phyloP scores from a whole-genome alignment of 140 eudicot species.

The Erigeron philadelphicus region DNA sequence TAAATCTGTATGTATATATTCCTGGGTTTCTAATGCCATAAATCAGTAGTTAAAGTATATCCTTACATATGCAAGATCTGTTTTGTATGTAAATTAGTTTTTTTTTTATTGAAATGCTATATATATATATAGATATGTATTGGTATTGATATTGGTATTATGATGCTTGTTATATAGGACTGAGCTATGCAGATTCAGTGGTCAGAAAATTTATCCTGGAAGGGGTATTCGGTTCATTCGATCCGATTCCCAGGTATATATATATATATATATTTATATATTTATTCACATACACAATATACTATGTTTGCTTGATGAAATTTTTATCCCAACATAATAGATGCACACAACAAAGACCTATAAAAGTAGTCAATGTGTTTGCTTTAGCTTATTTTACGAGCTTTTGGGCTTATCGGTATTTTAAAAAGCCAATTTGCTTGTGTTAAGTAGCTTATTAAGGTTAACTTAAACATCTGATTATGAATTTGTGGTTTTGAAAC shows the following conservation, averaged over 20 bases:
- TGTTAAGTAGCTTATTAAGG: too few relatives aligned
- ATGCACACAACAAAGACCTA: background rate
- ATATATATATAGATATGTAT: too few relatives aligned
- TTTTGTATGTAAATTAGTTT: background rate
- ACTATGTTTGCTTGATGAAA: too few relatives aligned
- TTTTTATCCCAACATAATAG: background rate
- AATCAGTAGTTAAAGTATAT: too few relatives aligned
- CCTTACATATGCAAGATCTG: background rate
- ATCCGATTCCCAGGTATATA: constrained; percentile 48
- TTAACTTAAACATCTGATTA: background rate
- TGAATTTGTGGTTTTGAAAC: background rate
- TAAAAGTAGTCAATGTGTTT: background rate
- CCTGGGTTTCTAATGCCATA: too few relatives aligned
- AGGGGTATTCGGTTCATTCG: constrained; percentile 52
- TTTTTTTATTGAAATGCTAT: background rate
- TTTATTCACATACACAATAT: too few relatives aligned
- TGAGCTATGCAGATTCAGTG: constrained; percentile 55
- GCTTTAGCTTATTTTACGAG: too few relatives aligned
- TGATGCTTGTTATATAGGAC: constrained; percentile 25
- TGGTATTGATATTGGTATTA: background rate
- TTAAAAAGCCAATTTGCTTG: too few relatives aligned
- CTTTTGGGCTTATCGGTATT: too few relatives aligned
- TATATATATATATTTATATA: too few relatives aligned
- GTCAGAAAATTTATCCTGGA: constrained; percentile 51
- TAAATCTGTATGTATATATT: background rate